Evolutionary conservation across 768 basidiomycete species (phyloP).

Genomic region (Pleurotus cornucopiae): DNA sequence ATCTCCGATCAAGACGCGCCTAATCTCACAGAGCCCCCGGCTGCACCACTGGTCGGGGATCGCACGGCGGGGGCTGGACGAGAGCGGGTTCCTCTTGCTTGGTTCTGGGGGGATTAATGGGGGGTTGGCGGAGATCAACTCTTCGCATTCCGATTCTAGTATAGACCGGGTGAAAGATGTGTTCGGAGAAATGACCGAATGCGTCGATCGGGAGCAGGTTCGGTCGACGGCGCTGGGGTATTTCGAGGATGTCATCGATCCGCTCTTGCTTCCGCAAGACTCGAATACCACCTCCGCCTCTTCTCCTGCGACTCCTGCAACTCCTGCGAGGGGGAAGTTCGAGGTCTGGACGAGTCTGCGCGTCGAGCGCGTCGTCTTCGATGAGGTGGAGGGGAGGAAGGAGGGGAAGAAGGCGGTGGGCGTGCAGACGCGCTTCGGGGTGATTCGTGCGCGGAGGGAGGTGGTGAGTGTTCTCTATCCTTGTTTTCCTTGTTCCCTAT

Average conservation of each 20-base stretch:
- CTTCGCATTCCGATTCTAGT: no score
- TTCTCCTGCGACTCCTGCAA: no score
- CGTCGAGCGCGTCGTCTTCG: slow-evolving; percentile 1
- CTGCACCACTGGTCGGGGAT: not conserved
- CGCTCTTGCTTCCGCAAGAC: not conserved
- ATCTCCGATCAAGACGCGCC: not conserved
- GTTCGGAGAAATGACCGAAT: slow-evolving; percentile 3
- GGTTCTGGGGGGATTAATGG: not conserved
- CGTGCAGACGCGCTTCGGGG: not conserved
- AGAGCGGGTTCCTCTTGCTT: not conserved
- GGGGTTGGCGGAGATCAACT: not conserved
- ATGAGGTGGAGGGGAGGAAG: not conserved
- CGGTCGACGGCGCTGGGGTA: not conserved
- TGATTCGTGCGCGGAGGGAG: not conserved
- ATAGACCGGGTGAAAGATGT: not conserved
- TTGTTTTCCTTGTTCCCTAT: no score
- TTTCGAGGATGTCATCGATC: slow-evolving; percentile 1
- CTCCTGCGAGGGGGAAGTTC: not conserved
- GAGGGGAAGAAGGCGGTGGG: not conserved
- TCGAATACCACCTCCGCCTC: no score
- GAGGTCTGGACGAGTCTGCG: slow-evolving; percentile 5
- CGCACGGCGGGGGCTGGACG: not conserved
- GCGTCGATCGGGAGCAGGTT: not conserved
- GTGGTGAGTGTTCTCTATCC: not conserved
- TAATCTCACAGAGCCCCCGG: not conserved